Evolutionary conservation across 2,329 filamentous ascomycete species (phyloP).

Genomic region (Claviceps maximensis): DNA sequence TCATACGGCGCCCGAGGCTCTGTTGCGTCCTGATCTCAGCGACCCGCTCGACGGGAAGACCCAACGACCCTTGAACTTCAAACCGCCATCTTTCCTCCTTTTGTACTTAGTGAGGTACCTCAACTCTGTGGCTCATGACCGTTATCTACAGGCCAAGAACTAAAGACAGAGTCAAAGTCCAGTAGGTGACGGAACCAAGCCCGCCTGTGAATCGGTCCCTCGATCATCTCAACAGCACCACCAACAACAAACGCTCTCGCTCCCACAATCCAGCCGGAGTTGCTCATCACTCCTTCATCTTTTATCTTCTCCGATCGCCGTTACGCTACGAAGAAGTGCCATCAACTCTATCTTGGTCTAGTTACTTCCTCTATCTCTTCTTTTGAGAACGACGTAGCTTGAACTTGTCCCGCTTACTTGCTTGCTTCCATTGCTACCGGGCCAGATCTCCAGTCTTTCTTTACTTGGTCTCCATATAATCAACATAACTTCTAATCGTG

Average conservation of each 20-base stretch:
- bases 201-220: background rate
- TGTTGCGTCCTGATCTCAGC: background rate
- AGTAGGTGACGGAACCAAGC: background rate
- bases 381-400: background rate
- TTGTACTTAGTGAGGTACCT: background rate
- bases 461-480: background rate
- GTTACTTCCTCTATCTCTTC: background rate
- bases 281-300: background rate
- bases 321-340: background rate
- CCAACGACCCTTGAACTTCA: background rate
- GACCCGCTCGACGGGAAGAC: background rate
- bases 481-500: background rate
- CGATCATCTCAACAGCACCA: background rate
- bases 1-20: background rate
- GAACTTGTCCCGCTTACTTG: background rate
- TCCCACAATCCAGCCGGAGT: too few species aligned
- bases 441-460: background rate
- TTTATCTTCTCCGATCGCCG: background rate
- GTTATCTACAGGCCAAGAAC: background rate
- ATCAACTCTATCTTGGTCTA: background rate
- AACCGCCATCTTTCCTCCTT: background rate
- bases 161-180: constrained; percentile 1
- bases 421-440: background rate
- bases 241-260: too few species aligned
- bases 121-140: background rate